phyloP scores from a whole-genome alignment of 2,329 filamentous ascomycete genomes.

The Fonsecaea pedrosoi region DNA sequence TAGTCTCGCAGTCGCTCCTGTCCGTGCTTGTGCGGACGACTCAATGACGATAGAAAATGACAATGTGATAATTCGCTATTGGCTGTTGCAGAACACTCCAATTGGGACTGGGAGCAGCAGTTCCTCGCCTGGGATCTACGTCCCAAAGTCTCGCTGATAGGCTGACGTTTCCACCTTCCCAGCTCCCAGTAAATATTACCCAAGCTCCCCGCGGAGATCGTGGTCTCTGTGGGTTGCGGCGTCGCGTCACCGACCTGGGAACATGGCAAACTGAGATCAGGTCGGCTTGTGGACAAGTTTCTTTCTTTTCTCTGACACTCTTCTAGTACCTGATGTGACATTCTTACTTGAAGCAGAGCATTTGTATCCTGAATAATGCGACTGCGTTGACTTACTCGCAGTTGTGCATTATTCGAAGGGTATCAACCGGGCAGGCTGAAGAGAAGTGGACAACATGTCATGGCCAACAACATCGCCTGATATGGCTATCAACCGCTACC shows the following conservation, averaged over 20 bases:
- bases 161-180: conserved; percentile 13
- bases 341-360: background rate
- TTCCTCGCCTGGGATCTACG: conserved; percentile 9
- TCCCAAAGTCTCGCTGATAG: conserved; percentile 27
- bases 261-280: background rate
- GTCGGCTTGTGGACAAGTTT: background rate
- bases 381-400: background rate
- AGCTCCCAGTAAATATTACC: conserved; percentile 7
- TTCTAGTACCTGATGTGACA: background rate
- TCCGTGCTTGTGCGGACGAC: background rate
- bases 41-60: conserved; percentile 29
- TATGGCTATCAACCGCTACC: conserved; percentile 41
- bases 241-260: conserved; percentile 11
- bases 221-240: conserved; percentile 22
- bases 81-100: background rate
- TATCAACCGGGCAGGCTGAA: background rate
- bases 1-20: background rate
- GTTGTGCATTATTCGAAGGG: background rate
- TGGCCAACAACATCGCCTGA: conserved; percentile 39
- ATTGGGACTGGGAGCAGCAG: background rate
- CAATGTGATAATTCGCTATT: conserved; percentile 28
- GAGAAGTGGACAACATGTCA: conserved; percentile 13
- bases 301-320: background rate
- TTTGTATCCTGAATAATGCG: background rate
- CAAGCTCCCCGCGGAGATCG: conserved; percentile 29